Percentiles rank a stretch among this genome's conserved stretches.
These are phyloP conservation scores for Carex arenaria DNA, from an alignment of 202 grass and related monocot species.

Conservation along the genomic window DNA sequence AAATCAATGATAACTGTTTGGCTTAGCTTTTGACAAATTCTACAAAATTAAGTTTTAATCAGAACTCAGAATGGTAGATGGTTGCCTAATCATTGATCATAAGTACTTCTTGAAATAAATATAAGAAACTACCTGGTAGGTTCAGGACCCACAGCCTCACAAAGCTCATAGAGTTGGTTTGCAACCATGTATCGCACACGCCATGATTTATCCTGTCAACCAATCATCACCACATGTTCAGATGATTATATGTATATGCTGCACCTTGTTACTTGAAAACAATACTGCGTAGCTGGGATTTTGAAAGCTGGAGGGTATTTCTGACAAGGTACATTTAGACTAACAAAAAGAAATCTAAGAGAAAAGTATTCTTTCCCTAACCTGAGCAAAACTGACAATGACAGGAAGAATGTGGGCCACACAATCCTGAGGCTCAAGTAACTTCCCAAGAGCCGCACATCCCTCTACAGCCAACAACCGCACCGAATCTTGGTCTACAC, in stretches of 20 bases:
- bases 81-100: background rate
- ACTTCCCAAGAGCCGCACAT: conserved; percentile 88
- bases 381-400: conserved; percentile 92
- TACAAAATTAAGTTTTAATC: conserved; percentile 1
- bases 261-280: background rate
- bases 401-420: conserved; percentile 82
- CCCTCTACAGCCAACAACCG: conserved; percentile 90
- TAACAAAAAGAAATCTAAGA: background rate
- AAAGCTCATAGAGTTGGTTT: conserved; percentile 92
- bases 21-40: background rate
- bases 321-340: background rate
- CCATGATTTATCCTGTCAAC: conserved; percentile 92
- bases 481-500: conserved; percentile 86
- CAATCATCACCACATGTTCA: background rate
- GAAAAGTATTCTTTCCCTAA: background rate
- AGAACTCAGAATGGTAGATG: background rate
- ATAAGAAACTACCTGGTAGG: conserved; percentile 51
- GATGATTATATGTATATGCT: background rate
- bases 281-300: background rate
- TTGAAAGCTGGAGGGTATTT: background rate
- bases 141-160: conserved; percentile 89
- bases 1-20: background rate
- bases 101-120: background rate
- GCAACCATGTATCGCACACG: conserved; percentile 98
- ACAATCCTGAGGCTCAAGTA: conserved; percentile 88